Conservation (phyloP, 306 rosid genomes). For the Geum urbanum region DNA sequence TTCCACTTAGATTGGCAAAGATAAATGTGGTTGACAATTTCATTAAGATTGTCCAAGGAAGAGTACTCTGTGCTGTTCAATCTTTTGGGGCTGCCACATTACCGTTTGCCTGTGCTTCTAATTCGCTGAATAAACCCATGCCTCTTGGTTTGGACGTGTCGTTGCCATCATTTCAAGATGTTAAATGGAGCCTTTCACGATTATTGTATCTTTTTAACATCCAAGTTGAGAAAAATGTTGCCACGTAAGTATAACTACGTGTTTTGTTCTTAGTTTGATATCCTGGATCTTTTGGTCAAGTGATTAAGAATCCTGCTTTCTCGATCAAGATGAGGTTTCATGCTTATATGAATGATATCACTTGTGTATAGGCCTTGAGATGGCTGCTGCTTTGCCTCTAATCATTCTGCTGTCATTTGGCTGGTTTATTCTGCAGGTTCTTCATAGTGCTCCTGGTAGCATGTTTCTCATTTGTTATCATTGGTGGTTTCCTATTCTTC, state of each 20-base stretch:
- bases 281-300: slow-evolving; percentile 4
- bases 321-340: slow-evolving; percentile 7
- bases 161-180: slow-evolving; percentile 64
- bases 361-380: background rate
- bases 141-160: slow-evolving; percentile 76
- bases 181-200: slow-evolving; percentile 72
- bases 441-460: slow-evolving; percentile 70
- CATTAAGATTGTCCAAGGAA: slow-evolving; percentile 34
- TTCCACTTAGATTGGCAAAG: slow-evolving; percentile 42
- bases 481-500: slow-evolving; percentile 87
- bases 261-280: background rate
- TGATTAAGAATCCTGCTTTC: slow-evolving; percentile 11
- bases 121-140: slow-evolving; percentile 67
- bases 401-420: slow-evolving; percentile 3
- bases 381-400: slow-evolving; percentile 8
- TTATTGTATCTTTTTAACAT: slow-evolving; percentile 69
- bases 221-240: slow-evolving; percentile 87
- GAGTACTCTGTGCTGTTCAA: slow-evolving; percentile 43
- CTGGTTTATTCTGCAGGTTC: slow-evolving; percentile 48
- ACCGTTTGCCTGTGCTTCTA: slow-evolving; percentile 79
- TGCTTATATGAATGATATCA: background rate
- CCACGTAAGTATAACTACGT: slow-evolving; percentile 66
- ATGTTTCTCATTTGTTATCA: slow-evolving; percentile 73
- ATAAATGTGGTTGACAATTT: slow-evolving; percentile 31
- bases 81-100: slow-evolving; percentile 42